A percentile compares a stretch with the other conserved stretches of the same genome.
These are phyloP conservation scores for Vickermania spadyakhi DNA, from an alignment of 208 protist genomes.

Conservation along the genomic window DNA sequence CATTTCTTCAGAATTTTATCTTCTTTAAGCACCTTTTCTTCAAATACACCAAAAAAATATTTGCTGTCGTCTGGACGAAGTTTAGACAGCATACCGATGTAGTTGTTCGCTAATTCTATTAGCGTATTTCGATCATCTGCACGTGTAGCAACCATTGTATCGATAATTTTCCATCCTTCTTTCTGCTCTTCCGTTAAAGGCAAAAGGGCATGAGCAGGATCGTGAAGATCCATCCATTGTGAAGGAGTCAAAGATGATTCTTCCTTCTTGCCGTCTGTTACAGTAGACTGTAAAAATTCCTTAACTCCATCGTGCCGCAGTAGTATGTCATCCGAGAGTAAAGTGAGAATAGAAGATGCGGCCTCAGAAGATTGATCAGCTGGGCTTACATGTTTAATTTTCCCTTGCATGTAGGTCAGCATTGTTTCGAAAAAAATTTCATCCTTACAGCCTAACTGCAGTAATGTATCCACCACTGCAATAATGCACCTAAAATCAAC, in stretches of 20 bases:
- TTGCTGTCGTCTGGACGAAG: constrained; percentile 75
- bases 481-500: constrained; percentile 1
- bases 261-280: not conserved
- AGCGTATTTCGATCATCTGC: constrained; percentile 33
- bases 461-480: not conserved
- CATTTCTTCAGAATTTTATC: constrained; percentile 68
- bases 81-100: constrained; percentile 37
- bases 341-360: constrained; percentile 35
- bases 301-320: not conserved
- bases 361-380: constrained; percentile 29
- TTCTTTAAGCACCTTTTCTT: constrained; percentile 80
- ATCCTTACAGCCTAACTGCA: constrained; percentile 2
- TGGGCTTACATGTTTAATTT: not conserved
- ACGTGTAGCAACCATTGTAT: constrained; percentile 57
- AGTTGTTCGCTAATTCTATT: constrained; percentile 32
- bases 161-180: constrained; percentile 52
- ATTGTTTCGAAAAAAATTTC: not conserved
- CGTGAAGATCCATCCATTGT: constrained; percentile 70
- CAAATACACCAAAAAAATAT: constrained; percentile 78
- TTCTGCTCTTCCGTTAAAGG: constrained; percentile 50
- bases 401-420: not conserved
- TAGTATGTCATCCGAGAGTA: constrained; percentile 1
- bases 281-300: not conserved
- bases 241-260: constrained; percentile 15
- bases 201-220: constrained; percentile 43